Evolutionary conservation across 2,329 filamentous ascomycete genomes (phyloP), one percentile per base, ranked within the genome.

Genomic region (Parastagonospora nodorum): DNA sequence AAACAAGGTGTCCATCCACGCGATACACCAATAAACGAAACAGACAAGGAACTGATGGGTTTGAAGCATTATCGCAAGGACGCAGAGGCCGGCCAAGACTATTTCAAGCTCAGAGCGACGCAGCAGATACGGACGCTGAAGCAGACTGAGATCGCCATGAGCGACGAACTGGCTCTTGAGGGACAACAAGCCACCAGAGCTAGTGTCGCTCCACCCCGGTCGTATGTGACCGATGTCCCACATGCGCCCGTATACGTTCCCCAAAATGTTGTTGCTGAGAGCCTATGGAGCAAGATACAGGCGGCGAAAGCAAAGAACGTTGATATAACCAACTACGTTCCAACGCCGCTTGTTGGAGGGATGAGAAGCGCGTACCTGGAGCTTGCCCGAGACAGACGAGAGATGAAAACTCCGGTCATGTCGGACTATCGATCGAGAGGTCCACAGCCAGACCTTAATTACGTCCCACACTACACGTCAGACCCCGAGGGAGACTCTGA

Each of bases 1-100:
- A 24, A 51, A 11, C 68, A 73, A 42, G 28, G 51, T 15, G 45
- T 38, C 8, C 54, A 60, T 42, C 58, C 65, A 9, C 59, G 41
- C 38, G 53, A 69, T 2, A 73, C 69, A 15, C 45, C 60, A 7
- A 45, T 56, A 8, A 42, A 50, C 5, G 53, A 48, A 12, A 9
- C 28, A 12, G 5, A n/a, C 37, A 59, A 14, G 52, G 50, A 33
- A 3, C 15, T 42, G 39, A 36, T 44, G 6, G 67, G 68, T 12
- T 58, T 70, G 12, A 46, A 49, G 9, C 53, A 68, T 37, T 71
- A 71, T 41, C 53, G 62, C 16, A 61, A 63, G 19, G 64, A 72
- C 9, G 54, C 61, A 5, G 48, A 53, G 8, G 54, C 38, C 30
- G 64, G 64, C 4, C 60, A 67, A n/a, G 45, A 37, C 8, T 46